phyloP scores from a whole-genome alignment of 257 asterid species.

The Mentha longifolia region DNA sequence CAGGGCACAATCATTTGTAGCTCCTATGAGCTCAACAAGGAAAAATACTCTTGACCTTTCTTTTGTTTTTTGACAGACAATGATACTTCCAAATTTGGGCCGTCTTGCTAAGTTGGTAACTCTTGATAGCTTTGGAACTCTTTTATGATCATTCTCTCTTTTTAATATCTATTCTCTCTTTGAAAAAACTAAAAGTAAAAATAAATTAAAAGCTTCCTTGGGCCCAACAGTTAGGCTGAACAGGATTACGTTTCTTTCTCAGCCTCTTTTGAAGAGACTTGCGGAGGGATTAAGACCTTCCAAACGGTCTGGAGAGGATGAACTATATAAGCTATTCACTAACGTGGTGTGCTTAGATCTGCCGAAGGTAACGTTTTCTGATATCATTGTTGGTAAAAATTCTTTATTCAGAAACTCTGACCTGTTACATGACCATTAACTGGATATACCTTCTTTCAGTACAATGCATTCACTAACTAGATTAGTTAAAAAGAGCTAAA shows the following conservation, averaged over 20 bases:
- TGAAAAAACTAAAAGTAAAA: too few relatives aligned
- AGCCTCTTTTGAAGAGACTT: slow-evolving; percentile 89
- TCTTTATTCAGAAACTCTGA: slow-evolving; percentile 17
- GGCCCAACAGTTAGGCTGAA: neutral
- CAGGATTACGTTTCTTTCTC: slow-evolving; percentile 38
- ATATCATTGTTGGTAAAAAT: slow-evolving; percentile 11
- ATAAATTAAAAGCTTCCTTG: neutral
- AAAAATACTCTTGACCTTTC: slow-evolving; percentile 34
- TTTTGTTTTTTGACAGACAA: slow-evolving; percentile 64
- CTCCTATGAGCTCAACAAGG: slow-evolving; percentile 11
- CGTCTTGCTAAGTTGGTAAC: slow-evolving; percentile 94
- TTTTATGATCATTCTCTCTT: slow-evolving; percentile 8
- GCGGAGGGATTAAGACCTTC: slow-evolving; percentile 73
- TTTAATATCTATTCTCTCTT: neutral
- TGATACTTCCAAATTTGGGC: slow-evolving; percentile 92
- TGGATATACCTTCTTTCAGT: slow-evolving; percentile 14
- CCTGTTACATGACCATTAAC: neutral
- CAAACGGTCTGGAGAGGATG: slow-evolving; percentile 70
- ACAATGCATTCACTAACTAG: neutral
- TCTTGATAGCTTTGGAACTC: slow-evolving; percentile 36
- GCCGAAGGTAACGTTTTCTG: slow-evolving; percentile 66
- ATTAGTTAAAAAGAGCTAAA: neutral
- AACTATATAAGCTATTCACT: slow-evolving; percentile 71
- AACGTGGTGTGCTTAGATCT: slow-evolving; percentile 68
- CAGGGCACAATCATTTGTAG: slow-evolving; percentile 11